These are phyloP conservation scores for Epicoccum sorghinum DNA, from an alignment of 2,329 filamentous ascomycete species.

Conservation along the genomic window DNA sequence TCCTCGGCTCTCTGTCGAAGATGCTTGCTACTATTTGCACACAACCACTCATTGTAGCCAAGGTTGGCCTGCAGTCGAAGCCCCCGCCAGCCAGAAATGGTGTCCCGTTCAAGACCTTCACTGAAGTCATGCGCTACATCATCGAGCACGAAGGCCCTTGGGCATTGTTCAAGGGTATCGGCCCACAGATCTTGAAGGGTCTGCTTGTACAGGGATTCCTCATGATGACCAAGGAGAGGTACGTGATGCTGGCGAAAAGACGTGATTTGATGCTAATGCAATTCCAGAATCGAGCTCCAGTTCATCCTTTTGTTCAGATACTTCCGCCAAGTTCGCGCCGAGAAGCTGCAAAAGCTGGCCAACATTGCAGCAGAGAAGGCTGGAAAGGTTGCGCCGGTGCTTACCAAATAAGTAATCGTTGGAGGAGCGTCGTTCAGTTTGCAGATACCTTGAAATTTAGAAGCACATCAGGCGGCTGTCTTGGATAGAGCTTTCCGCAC, in stretches of 20 bases:
- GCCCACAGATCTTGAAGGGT: constrained; percentile 90
- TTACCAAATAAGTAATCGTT: constrained; percentile 33
- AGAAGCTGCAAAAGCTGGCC: constrained; percentile 72
- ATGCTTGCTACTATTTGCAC: constrained; percentile 88
- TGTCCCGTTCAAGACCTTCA: constrained; percentile 90
- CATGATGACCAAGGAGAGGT: constrained; percentile 99
- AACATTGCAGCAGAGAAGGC: constrained; percentile 66
- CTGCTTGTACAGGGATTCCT: constrained; percentile 91
- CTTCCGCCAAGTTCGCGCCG: constrained; percentile 70
- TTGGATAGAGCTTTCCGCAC: background rate
- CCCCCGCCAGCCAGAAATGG: constrained; percentile 83
- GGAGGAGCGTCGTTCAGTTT: background rate
- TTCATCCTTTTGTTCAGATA: constrained; percentile 89
- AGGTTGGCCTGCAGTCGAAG: constrained; percentile 93
- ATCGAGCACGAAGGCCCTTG: constrained; percentile 81
- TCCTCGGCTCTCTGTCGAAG: constrained; percentile 92
- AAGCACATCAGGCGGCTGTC: background rate
- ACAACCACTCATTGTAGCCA: constrained; percentile 95
- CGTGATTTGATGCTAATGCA: constrained; percentile 15
- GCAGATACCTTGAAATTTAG: constrained; percentile 8
- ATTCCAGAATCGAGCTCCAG: constrained; percentile 77
- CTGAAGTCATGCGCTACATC: constrained; percentile 95
- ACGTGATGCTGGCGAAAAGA: constrained; percentile 34
- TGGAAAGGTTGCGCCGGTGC: constrained; percentile 38
- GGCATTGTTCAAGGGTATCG: constrained; percentile 96